These are phyloP conservation scores for Baorangia bicolor DNA, from an alignment of 768 basidiomycete genomes.

Conservation along the genomic window DNA sequence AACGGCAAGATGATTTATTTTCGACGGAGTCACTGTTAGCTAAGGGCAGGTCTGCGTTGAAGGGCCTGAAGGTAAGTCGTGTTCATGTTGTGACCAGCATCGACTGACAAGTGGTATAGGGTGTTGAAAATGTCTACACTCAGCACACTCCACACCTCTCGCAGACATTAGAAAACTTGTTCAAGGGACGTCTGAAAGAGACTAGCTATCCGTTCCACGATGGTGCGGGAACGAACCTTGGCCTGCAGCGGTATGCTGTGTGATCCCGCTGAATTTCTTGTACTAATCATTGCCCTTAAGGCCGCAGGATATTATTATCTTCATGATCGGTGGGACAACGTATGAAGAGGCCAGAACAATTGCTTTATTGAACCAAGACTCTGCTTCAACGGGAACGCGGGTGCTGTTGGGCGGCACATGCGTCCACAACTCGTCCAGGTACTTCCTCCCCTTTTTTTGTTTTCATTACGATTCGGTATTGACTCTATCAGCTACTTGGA, in stretches of 20 bases:
- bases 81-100: not conserved
- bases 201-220: conserved; percentile 88
- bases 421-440: conserved; percentile 94
- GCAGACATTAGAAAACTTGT: conserved; percentile 86
- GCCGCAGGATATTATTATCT: conserved; percentile 94
- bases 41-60: conserved; percentile 90
- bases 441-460: conserved; percentile 20
- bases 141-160: conserved; percentile 94
- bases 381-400: conserved; percentile 61
- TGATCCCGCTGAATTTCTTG: not conserved
- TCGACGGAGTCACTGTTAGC: conserved; percentile 93
- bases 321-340: conserved; percentile 95
- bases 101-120: conserved; percentile 45
- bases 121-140: conserved; percentile 98
- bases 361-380: conserved; percentile 83
- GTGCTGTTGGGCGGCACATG: conserved; percentile 92
- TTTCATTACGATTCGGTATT: not conserved
- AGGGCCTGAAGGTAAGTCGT: conserved; percentile 82
- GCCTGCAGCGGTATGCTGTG: conserved; percentile 60
- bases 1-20: conserved; percentile 96
- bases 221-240: conserved; percentile 64
- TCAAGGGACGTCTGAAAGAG: conserved; percentile 85
- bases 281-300: conserved; percentile 39
- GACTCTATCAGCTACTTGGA: conserved; percentile 67
- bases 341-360: conserved; percentile 92